Base-by-base conservation (phyloP, 2,329 filamentous ascomycete species). In the Mycosphaerella arachidis region DNA sequence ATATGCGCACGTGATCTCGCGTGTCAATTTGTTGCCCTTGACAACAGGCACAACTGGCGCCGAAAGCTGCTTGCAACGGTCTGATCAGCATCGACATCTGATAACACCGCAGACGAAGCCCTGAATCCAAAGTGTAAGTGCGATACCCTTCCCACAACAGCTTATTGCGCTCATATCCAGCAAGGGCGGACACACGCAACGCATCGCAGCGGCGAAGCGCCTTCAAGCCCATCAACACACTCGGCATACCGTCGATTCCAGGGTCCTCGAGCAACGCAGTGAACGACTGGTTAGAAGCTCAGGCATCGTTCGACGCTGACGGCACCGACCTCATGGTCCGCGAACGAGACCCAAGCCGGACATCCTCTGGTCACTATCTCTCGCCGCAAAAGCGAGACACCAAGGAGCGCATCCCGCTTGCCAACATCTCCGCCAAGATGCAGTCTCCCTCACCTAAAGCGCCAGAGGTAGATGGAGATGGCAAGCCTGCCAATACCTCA, bases 341-440 rank as follows among this genome's bases (percentile, higher is more conserved):
- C 29, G 66, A 67, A 55, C 56, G 64, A 12, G 30, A 51, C 48
- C 60, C 65, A 5, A 63, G 56, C 33, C 51, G 61, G 29, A 57
- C 63, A 18, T 66, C 66, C 12, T 66, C 62, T 29, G 64, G 60
- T 10, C 58, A 64, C 35, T 51, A 64, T 55, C 52, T 62, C 1
- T 67, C 67, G n/a, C 59, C 61, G 18, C 65, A 64, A 40, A 65
- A 66, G 58, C 56, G 57, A 12, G 54, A 59, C 30, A 20, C n/a
- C 13, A 6, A 56, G 54, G 40, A 54, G 61, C 60, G 69, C 10
- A 61, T 60, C 31, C 67, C 69, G 4, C 65, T 71, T 13, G 69
- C 68, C 30, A 71, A 70, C 61, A 72, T 72, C 56, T 71, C 66
- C 53, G 69, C 68, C 8, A 71, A 67, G 57, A 70, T 73, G 67